These are phyloP conservation scores for Saccharomycopsis vini DNA, from an alignment of 805 yeast species.

Conservation along the genomic window DNA sequence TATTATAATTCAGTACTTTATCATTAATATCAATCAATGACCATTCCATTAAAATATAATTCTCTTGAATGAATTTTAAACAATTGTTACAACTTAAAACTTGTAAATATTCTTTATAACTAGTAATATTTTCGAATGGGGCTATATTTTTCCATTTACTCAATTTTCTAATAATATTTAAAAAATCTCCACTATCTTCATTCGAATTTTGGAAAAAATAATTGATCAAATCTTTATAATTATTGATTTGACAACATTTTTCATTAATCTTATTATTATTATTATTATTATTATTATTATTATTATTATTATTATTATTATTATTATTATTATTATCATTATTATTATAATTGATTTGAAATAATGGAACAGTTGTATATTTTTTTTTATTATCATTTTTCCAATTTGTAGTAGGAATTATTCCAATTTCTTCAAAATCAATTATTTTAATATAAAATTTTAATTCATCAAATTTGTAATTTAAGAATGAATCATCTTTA, in stretches of 20 bases:
- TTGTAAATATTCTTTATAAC: background rate
- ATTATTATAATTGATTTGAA: too few relatives aligned
- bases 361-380: too few relatives aligned
- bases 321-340: background rate
- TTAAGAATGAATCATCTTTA: background rate
- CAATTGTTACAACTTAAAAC: conserved; percentile 1
- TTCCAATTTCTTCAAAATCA: conserved; percentile 5
- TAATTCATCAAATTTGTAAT: background rate
- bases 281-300: too few relatives aligned
- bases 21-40: conserved; percentile 7
- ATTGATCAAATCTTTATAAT: too few relatives aligned
- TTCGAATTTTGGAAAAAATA: background rate
- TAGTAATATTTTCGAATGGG: background rate
- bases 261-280: background rate
- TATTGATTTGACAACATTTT: too few relatives aligned
- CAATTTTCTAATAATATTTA: background rate
- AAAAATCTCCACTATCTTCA: too few relatives aligned
- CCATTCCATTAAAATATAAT: conserved; percentile 10
- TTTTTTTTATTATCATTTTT: too few relatives aligned
- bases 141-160: conserved; percentile 5
- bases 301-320: too few relatives aligned
- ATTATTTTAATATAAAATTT: conserved; percentile 6
- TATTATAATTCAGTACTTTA: background rate
- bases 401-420: background rate
- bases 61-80: conserved; percentile 3